Percentiles rank a stretch among this genome's conserved stretches.
phyloP scores from a whole-genome alignment of 2,329 filamentous ascomycete species.

The Beauveria sp. region DNA sequence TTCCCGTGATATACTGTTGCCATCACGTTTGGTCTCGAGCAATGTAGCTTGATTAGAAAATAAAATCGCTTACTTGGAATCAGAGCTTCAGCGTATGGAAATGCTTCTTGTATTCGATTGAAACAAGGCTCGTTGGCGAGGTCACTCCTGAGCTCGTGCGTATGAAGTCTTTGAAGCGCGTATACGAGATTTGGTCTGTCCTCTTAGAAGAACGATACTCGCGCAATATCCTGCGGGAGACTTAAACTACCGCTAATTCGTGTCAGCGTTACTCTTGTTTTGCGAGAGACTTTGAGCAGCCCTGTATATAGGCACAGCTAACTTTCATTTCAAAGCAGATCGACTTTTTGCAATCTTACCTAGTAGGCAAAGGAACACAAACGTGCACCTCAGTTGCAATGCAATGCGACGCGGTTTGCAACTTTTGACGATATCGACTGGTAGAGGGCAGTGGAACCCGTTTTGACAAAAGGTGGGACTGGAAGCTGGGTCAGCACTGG shows the following conservation, averaged over 20 bases:
- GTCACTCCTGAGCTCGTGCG: background rate
- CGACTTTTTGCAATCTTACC: background rate
- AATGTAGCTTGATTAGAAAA: background rate
- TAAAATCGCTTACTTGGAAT: background rate
- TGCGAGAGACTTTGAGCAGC: background rate
- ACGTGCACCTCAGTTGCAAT: background rate
- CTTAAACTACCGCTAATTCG: background rate
- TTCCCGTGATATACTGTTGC: background rate
- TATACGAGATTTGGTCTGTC: background rate
- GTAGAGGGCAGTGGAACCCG: background rate
- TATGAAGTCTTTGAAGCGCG: background rate
- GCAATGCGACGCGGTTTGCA: background rate
- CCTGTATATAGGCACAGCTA: too few relatives aligned
- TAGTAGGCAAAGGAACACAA: background rate
- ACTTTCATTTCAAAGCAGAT: too few relatives aligned
- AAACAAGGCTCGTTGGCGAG: background rate
- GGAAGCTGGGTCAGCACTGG: slow-evolving; percentile 8
- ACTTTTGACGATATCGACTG: background rate
- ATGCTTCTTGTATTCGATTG: background rate
- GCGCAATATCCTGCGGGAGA: background rate
- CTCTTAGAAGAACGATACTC: background rate
- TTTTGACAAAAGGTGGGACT: slow-evolving; percentile 2
- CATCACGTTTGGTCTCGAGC: background rate
- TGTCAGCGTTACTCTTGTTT: background rate
- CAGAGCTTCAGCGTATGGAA: background rate